Percentiles rank a stretch among this genome's conserved stretches.
phyloP scores from a whole-genome alignment of 345 rosid species.

The Brassica nigra region DNA sequence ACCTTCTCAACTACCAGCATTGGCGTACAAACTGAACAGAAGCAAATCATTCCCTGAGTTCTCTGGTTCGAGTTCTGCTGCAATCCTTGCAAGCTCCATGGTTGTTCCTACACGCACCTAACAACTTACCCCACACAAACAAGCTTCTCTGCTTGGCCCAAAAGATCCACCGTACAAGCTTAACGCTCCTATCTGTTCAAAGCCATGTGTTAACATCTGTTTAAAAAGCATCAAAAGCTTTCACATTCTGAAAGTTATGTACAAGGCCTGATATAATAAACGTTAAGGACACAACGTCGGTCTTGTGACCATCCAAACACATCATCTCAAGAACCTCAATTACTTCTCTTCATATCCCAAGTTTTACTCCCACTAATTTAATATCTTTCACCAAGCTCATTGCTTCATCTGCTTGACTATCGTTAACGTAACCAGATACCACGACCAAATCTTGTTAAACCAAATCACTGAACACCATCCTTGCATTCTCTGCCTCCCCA shows the following conservation, averaged over 20 bases:
- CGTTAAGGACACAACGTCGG: slow-evolving; percentile 83
- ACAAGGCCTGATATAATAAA: slow-evolving; percentile 75
- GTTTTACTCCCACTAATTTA: slow-evolving; percentile 28
- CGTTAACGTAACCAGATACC: slow-evolving; percentile 50
- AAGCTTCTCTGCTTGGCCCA: slow-evolving; percentile 74
- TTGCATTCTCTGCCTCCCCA: slow-evolving; percentile 48
- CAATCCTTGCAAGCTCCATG: slow-evolving; percentile 66
- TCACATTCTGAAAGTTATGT: slow-evolving; percentile 52
- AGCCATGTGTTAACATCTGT: slow-evolving; percentile 56
- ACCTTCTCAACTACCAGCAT: slow-evolving; percentile 63
- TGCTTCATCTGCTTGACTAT: slow-evolving; percentile 52
- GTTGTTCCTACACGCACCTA: slow-evolving; percentile 75
- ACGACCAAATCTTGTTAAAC: not conserved
- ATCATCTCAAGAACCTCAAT: slow-evolving; percentile 53
- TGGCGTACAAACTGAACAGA: slow-evolving; percentile 60
- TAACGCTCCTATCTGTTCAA: slow-evolving; percentile 68
- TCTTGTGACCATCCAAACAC: slow-evolving; percentile 53
- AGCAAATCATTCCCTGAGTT: slow-evolving; percentile 60
- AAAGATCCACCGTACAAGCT: slow-evolving; percentile 80
- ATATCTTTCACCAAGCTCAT: slow-evolving; percentile 55
- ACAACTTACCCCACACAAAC: slow-evolving; percentile 85
- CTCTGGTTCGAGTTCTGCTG: slow-evolving; percentile 73
- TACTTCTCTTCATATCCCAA: slow-evolving; percentile 50
- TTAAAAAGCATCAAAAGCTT: slow-evolving; percentile 60
- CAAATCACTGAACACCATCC: slow-evolving; percentile 56